Evolutionary conservation across 306 rosid species (phyloP).

Genomic region (Pyrus bretschneideri): DNA sequence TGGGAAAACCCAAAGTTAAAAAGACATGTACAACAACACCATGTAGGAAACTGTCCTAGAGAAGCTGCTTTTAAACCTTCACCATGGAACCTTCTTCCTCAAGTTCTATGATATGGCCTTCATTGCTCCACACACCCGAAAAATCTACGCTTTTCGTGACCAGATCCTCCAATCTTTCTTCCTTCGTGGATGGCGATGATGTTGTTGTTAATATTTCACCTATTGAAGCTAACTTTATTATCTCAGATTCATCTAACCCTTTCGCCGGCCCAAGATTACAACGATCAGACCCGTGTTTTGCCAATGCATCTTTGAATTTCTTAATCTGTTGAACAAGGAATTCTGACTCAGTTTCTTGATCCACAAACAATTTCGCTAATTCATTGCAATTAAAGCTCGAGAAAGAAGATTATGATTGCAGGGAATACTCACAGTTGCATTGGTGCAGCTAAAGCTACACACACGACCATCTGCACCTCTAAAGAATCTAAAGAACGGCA

Average conservation of each 20-base stretch:
- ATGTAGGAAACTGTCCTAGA: background rate
- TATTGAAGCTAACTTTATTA: conserved; percentile 32
- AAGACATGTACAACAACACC: background rate
- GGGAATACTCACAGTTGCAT: conserved; percentile 60
- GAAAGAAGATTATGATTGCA: background rate
- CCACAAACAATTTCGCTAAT: background rate
- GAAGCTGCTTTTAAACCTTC: background rate
- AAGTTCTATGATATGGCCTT: conserved; percentile 9
- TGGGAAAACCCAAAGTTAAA: conserved; percentile 8
- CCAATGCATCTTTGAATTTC: conserved; percentile 74
- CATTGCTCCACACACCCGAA: conserved; percentile 24
- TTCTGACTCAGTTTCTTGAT: background rate
- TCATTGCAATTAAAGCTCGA: background rate
- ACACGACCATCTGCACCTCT: conserved; percentile 75
- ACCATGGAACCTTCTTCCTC: conserved; percentile 19
- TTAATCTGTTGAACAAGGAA: conserved; percentile 40
- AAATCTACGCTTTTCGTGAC: conserved; percentile 15
- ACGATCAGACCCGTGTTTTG: conserved; percentile 51
- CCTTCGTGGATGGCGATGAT: conserved; percentile 9
- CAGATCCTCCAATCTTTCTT: conserved; percentile 31
- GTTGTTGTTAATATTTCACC: conserved; percentile 37
- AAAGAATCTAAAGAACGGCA: conserved; percentile 82
- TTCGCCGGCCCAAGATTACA: conserved; percentile 59
- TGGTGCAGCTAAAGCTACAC: conserved; percentile 82
- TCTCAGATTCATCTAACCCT: conserved; percentile 68